Base-by-base conservation (phyloP, 495 filamentous ascomycete species). In the Neurospora terricola region DNA sequence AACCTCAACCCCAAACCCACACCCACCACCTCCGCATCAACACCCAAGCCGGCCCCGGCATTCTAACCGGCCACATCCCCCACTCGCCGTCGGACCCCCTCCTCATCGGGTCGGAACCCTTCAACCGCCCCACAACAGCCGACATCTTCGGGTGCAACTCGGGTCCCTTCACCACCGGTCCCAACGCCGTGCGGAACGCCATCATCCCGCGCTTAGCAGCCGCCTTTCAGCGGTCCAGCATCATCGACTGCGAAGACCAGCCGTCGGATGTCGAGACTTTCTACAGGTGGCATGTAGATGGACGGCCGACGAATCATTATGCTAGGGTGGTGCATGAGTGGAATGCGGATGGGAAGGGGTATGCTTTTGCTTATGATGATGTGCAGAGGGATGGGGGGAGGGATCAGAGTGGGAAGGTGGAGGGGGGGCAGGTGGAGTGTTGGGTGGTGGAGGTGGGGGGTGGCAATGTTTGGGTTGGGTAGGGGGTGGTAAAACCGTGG, bases 311-410 rank as follows among this genome's bases (percentile, higher is more conserved):
- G 11, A 94, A 94, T 73, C 91, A 93, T 76, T 94, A 93, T 76
- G 82, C 90, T 3, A 78, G 90, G 12, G 85, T 94, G 70, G 87
- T 93, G 72, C 92, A 94, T 78, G 83, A 82, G 66, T 86, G 83
- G 62, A 91, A 90, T 74, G 72, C 88, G 8, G 92, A 93, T 80
- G 84, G 86, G 3, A 86, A 88, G 70, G 92, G 92, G 2, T 94
- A 94, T 79, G 90, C 91, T 0, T 94, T 94, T 78, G 91, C 92
- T 3, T 94, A 93, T 73, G 92, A 94, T 78, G 92, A 94, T 80
- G 92, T 94, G 21, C 85, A 87, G 71, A 88, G 87, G 0, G 82
- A 86, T 66, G 87, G 84, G 43, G 90, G 88, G 0, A 80, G 80
- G 12, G 90, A 93, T 78, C 88, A 91, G 78, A 89, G 87, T 37